Evolutionary conservation across 1,139 yeast genomes (phyloP), one percentile per base, ranked within the genome.

Genomic region (Pichia sp.): DNA sequence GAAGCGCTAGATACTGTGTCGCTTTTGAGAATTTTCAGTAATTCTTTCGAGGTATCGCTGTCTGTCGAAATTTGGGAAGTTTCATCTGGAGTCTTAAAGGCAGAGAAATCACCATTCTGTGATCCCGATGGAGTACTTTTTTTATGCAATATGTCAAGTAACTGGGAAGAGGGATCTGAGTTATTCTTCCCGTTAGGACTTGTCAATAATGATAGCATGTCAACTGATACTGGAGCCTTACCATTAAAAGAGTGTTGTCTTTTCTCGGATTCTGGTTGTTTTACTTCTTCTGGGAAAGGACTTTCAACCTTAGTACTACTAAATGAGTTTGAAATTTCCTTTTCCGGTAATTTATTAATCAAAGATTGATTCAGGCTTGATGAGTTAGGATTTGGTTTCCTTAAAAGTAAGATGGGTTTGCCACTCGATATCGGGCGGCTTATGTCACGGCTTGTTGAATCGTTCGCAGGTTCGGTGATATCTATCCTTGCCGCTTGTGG

Each of bases 381-480:
- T 7, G 30, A 18, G 40, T 46, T 45, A 34, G 37, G 37, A 34
- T 16, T 46, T 21, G 60, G 55, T 44, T 60, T 55, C 37, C 52
- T 60, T 25, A 62, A 51, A 43, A 61, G 41, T 6, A 54, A 49
- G 22, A 60, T 42, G 18, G 62, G 57, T 44, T 56, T 57, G 8
- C 48, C 47, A 25, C 18, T 31, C 6, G 55, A 23, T 13, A 50
- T 21, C 43, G 51, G 19, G 16, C 44, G 44, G 16, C n/a, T 36
- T 2, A 55, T 45, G 30, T 46, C 49, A 42, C 50, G 37, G 25
- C 43, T 26, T 6, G 54, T 52, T 22, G 55, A 25, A 13, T 41
- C 25, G 42, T 59, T 60, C 1, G 62, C 63, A 19, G 63, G 63
- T 36, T 50, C 22, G 3, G 60, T 58, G 13, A 60, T 55, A 42